Evolutionary conservation across 306 rosid species (phyloP), one percentile per base, ranked within the genome.

Genomic region (Sicyos baderoa): DNA sequence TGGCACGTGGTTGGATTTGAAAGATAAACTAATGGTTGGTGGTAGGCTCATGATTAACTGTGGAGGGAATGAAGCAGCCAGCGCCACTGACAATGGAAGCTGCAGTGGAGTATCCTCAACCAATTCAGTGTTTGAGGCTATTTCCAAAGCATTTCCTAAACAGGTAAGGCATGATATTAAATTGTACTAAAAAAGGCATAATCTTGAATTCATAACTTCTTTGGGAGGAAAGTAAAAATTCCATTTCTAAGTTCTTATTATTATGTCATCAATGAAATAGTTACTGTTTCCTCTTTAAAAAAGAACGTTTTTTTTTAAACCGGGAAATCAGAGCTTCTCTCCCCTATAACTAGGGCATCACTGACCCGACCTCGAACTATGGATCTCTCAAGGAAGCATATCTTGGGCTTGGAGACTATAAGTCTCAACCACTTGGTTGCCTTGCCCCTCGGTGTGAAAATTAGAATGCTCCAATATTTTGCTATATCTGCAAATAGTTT

Each of bases 31-130:
- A 84, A 86, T 90, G 87, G 82, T 86, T 2, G 55, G 77, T 67
- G 96, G 97, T 51, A 94, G 98, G 53, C 76, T 93, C 52, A 93
- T 93, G 97, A 90, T 90, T 76, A 93, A 93, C 63, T 88, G 98
- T 7, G 94, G 99, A 50, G 97, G 97, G 68, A 78, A 77, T 68
- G 82, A 72, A 75, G 92, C 70, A 70, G 48, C 91, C 68, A 27
- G 77, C 54, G 78, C 23, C 17, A 59, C 25, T 22, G 78, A 72
- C 68, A 83, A 59, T 68, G 69, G 57, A 53, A 57, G 48, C 66
- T 53, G 60, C 73, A 72, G 78, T 17, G 68, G 54, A 65, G 71
- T 10, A 61, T 76, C 71, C 67, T 78, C 85, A 73, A 76, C 71
- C 17, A 82, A 89, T 81, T 75, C 84, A 50, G 77, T 88, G 56